Percentiles rank a stretch among this genome's conserved stretches.
Evolutionary conservation across 345 rosid genomes (phyloP).

Genomic region (Eucalyptus microcorys): DNA sequence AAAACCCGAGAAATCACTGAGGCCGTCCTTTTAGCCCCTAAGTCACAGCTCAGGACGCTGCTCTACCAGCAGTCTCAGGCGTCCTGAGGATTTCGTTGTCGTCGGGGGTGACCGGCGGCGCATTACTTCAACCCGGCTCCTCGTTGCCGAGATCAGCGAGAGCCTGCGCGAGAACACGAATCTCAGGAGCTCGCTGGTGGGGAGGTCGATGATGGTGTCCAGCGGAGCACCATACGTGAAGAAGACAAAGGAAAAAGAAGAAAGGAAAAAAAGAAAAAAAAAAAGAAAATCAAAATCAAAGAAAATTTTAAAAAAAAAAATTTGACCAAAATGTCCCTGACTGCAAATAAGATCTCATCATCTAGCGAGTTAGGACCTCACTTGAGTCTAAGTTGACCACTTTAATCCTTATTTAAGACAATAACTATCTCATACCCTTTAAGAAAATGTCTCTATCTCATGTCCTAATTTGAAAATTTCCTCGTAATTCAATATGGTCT

Average conservation of each 20-base stretch:
- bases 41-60: not conserved
- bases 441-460: not conserved
- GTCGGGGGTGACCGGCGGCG: not conserved
- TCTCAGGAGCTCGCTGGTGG: not conserved
- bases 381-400: not conserved
- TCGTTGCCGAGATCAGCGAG: not conserved
- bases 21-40: no score
- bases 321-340: not conserved
- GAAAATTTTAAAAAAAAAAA: no score
- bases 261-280: no score
- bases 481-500: not conserved
- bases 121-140: not conserved
- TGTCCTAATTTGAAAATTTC: no score
- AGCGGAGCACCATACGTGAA: not conserved
- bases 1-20: not conserved
- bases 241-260: no score
- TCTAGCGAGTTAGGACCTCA: no score
- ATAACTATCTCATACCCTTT: not conserved
- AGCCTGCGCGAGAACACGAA: not conserved
- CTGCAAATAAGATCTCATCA: not conserved
- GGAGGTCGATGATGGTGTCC: not conserved
- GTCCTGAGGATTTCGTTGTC: not conserved
- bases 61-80: not conserved
- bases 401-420: no score
- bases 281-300: no score